These are phyloP conservation scores for Daedalea quercina DNA, from an alignment of 768 basidiomycete genomes.

Conservation along the genomic window DNA sequence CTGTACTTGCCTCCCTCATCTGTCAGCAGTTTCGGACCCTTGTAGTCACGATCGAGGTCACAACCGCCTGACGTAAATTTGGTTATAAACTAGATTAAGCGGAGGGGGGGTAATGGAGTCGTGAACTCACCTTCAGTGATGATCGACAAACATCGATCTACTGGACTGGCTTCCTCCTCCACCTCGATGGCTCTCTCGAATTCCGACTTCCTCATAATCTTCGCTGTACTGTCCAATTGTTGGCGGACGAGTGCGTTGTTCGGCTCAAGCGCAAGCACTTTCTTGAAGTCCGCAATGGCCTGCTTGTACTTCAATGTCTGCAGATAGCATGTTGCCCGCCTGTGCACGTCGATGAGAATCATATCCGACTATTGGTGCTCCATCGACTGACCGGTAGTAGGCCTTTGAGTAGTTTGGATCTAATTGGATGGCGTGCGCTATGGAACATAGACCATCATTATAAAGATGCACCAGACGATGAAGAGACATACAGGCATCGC, in stretches of 20 bases:
- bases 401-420: constrained; percentile 91
- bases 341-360: constrained; percentile 18
- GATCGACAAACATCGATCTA: constrained; percentile 70
- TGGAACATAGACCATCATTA: neutral
- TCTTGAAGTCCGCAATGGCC: constrained; percentile 86
- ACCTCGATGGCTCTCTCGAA: constrained; percentile 96
- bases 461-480: neutral
- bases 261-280: constrained; percentile 77
- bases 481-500: constrained; percentile 68
- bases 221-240: constrained; percentile 85
- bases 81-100: neutral
- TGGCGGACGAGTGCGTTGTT: constrained; percentile 72
- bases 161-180: constrained; percentile 81
- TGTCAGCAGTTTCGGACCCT: constrained; percentile 65
- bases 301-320: constrained; percentile 83
- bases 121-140: constrained; percentile 59
- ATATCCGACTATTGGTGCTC: neutral
- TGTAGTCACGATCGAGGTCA: constrained; percentile 65
- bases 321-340: constrained; percentile 87
- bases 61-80: constrained; percentile 54
- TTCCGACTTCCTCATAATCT: constrained; percentile 82
- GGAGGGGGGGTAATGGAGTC: no score
- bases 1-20: constrained; percentile 59
- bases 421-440: constrained; percentile 79
- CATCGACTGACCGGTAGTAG: constrained; percentile 59